phyloP scores from a whole-genome alignment of 2,329 filamentous ascomycete species.

The Fusarium hainanense region DNA sequence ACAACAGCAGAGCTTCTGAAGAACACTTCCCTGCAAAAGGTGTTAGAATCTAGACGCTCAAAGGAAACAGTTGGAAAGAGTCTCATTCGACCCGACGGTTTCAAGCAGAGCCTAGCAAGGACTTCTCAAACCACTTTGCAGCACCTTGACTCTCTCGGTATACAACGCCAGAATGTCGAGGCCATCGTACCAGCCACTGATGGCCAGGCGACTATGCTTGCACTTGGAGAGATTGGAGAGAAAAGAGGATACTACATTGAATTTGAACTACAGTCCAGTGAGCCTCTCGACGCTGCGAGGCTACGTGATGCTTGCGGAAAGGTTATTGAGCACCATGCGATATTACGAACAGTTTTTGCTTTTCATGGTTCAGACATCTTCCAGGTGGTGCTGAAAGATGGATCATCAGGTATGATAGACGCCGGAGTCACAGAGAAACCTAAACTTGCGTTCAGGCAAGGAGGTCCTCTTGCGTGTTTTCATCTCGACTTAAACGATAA shows the following conservation, averaged over 20 bases:
- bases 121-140: background rate
- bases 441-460: background rate
- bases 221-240: background rate
- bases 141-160: background rate
- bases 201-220: background rate
- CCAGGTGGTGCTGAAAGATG: background rate
- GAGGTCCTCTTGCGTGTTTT: rapidly evolving
- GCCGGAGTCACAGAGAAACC: background rate
- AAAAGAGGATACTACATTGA: background rate
- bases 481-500: background rate
- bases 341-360: background rate
- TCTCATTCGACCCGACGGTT: background rate
- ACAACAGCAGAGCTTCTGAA: background rate
- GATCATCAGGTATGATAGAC: background rate
- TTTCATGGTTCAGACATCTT: background rate
- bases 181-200: background rate
- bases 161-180: background rate
- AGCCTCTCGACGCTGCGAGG: background rate
- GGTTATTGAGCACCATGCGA: background rate
- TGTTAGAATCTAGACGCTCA: background rate
- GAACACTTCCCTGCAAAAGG: background rate
- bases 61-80: background rate
- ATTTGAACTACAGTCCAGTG: background rate
- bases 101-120: background rate
- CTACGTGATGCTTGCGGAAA: background rate